Percentiles rank a stretch among this genome's conserved stretches.
These are phyloP conservation scores for Diaporthe sp. DNA, from an alignment of 2,329 filamentous ascomycete species.

Conservation along the genomic window DNA sequence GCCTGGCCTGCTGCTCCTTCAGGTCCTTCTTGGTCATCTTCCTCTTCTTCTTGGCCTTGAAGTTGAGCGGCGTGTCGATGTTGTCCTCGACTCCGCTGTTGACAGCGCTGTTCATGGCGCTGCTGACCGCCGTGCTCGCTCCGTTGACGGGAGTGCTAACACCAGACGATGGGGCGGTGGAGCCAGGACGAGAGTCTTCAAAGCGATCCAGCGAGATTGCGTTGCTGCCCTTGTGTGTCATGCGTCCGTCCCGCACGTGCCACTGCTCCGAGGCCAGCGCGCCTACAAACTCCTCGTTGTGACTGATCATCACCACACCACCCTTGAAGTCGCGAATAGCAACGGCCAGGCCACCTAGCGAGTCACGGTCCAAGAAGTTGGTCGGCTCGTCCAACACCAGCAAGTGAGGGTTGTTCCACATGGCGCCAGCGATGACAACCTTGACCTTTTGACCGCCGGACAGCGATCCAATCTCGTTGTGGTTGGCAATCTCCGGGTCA, in stretches of 20 bases:
- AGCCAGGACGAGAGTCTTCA: conserved; percentile 81
- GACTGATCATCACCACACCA: conserved; percentile 98
- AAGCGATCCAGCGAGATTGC: conserved; percentile 86
- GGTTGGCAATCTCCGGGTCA: conserved; percentile 97
- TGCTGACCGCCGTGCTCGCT: conserved; percentile 66
- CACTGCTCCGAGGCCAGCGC: conserved; percentile 96
- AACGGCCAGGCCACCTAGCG: conserved; percentile 94
- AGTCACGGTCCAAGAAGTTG: conserved; percentile 99
- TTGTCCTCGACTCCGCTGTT: conserved; percentile 90
- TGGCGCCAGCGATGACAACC: conserved; percentile 94
- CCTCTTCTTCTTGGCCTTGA: conserved; percentile 93
- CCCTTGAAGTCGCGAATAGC: conserved; percentile 98
- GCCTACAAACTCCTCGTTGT: conserved; percentile 99
- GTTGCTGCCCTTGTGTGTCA: conserved; percentile 85
- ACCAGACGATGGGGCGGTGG: conserved; percentile 41
- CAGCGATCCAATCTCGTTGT: conserved; percentile 96
- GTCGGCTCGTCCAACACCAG: conserved; percentile 98
- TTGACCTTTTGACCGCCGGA: conserved; percentile 99
- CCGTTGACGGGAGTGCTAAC: conserved; percentile 60
- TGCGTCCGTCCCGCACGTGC: conserved; percentile 89
- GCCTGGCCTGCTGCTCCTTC: conserved; percentile 92
- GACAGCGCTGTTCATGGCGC: conserved; percentile 72
- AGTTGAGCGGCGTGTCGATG: conserved; percentile 79
- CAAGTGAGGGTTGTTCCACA: conserved; percentile 99
- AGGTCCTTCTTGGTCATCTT: conserved; percentile 98